Base-by-base conservation (phyloP, 106 monocot genomes). In the Dioscorea zingiberensis region DNA sequence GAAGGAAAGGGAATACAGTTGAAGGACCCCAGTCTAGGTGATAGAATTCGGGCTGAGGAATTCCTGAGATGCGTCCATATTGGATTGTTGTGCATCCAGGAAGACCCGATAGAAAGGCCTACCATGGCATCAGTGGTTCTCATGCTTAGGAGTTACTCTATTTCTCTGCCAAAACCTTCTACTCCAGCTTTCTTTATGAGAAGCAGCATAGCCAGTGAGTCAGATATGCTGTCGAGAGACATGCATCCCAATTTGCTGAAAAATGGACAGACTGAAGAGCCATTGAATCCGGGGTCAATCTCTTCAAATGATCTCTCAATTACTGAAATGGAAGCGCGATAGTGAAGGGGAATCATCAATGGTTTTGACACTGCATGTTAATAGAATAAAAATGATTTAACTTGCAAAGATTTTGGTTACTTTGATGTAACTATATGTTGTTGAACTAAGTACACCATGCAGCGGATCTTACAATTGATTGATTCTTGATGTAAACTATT, bases 31-130 rank as follows among this genome's bases (percentile, higher is more conserved):
- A 12, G 13, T n/a, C 23, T 79, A 46, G 54, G 30, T 8, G 54
- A 15, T 21, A 11, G 19, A 3, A 68, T 54, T 22, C 45, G 48
- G 24, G 1, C 22, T 24, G n/a, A 60, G 17, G 58, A 69, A 18
- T 66, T 68, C n/a, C 6, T 79, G 48, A 76, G 71, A 54, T 79
- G 79, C 49, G 59, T 84, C 14, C 74, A 79, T 15, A 48, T 84
- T 13, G 79, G 75, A 27, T 49, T 84, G 17, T 27, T 79, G 0
- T 84, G 83, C 30, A 67, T 84, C 27, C 83, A 84, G 29, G 75
- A 71, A 5, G 63, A 76, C 13, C 70, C 79, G 27, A 12, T 3
- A 8, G 69, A 79, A 2, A 64, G 83, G 44, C 83, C 79, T 7
- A 71, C n/a, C 25, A 84, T 84, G 71, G 45, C 70, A 24, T 46